Percentiles rank a stretch among this genome's conserved stretches.
Conservation (phyloP, 345 rosid species). For the Hibiscus tridactylites region DNA sequence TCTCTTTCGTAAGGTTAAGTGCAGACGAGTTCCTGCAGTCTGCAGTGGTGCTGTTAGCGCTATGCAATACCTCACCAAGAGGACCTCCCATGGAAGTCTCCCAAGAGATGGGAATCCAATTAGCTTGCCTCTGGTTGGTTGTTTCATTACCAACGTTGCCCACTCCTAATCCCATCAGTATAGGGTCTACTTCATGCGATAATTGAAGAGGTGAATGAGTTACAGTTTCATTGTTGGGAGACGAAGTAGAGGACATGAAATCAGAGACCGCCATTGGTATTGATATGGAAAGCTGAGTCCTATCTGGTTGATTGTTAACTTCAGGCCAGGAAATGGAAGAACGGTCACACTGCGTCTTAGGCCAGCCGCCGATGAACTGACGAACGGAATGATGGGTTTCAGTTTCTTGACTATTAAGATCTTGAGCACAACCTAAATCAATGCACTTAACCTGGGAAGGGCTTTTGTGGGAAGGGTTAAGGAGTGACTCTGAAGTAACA, state of each 20-base stretch:
- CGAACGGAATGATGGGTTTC: slow-evolving; percentile 35
- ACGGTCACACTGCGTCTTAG: slow-evolving; percentile 30
- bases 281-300: slow-evolving; percentile 61
- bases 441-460: slow-evolving; percentile 26
- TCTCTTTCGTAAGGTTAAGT: slow-evolving; percentile 30
- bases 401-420: slow-evolving; percentile 26
- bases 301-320: slow-evolving; percentile 31
- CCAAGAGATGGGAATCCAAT: slow-evolving; percentile 51
- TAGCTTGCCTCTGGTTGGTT: slow-evolving; percentile 29
- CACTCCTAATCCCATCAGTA: slow-evolving; percentile 47
- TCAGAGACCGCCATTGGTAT: slow-evolving; percentile 38
- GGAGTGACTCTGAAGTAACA: slow-evolving; percentile 34
- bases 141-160: slow-evolving; percentile 25
- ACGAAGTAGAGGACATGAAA: slow-evolving; percentile 42
- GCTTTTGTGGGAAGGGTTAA: slow-evolving; percentile 34
- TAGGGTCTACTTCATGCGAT: slow-evolving; percentile 32
- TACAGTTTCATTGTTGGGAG: slow-evolving; percentile 36
- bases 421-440: slow-evolving; percentile 32
- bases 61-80: slow-evolving; percentile 61
- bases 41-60: slow-evolving; percentile 16
- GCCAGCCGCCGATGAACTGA: slow-evolving; percentile 60
- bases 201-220: slow-evolving; percentile 36
- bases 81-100: slow-evolving; percentile 68
- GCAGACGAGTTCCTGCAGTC: slow-evolving; percentile 4
- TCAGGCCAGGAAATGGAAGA: slow-evolving; percentile 38